A percentile compares a stretch with the other conserved stretches of the same genome.
phyloP scores from a whole-genome alignment of 345 rosid genomes.

The Eutrema yunnanense region DNA sequence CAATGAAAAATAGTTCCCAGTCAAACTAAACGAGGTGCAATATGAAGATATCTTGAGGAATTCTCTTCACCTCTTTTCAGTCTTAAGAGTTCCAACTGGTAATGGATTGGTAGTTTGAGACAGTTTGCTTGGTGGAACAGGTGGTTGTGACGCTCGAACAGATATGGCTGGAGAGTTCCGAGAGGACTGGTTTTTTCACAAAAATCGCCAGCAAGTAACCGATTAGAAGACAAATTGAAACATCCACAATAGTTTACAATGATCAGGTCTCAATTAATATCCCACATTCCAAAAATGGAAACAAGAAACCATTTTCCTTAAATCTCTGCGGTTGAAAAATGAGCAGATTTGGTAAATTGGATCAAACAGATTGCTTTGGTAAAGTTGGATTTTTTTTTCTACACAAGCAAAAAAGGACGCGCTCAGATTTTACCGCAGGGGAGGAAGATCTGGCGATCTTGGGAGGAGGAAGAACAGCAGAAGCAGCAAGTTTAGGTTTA shows the following conservation, averaged over 20 bases:
- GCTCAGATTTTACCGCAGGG: conserved; percentile 50
- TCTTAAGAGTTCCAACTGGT: conserved; percentile 57
- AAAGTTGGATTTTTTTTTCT: background rate
- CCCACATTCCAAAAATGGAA: conserved; percentile 24
- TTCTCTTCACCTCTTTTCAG: conserved; percentile 53
- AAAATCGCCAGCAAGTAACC: background rate
- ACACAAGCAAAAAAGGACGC: background rate
- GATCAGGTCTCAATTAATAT: conserved; percentile 1
- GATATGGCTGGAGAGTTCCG: conserved; percentile 49
- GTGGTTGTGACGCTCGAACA: conserved; percentile 43
- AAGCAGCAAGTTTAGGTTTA: conserved; percentile 33
- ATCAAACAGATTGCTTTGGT: background rate
- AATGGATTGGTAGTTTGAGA: conserved; percentile 38
- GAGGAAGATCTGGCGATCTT: conserved; percentile 83
- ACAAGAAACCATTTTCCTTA: conserved; percentile 2
- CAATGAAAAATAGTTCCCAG: conserved; percentile 20
- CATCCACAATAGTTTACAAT: background rate
- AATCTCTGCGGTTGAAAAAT: background rate
- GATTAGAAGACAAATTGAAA: conserved; percentile 2
- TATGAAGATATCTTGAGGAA: background rate
- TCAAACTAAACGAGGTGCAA: conserved; percentile 13
- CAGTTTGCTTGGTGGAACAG: conserved; percentile 53
- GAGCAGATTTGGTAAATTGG: background rate
- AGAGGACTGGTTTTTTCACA: conserved; percentile 33
- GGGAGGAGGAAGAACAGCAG: conserved; percentile 29